Evolutionary conservation across 129 eudicot species (phyloP).

Genomic region (Lactuca saligna): DNA sequence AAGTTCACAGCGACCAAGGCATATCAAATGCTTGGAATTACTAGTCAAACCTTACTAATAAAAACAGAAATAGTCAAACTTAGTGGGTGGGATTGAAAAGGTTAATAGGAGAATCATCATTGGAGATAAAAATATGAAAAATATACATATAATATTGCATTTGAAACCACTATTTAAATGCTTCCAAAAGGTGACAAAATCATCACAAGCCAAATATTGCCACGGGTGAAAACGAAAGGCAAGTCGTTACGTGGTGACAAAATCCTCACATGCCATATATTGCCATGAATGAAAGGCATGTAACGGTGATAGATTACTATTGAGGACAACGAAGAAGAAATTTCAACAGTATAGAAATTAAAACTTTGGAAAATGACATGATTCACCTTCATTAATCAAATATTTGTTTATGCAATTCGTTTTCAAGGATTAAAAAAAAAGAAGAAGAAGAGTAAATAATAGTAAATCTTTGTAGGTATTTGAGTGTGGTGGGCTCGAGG

Average conservation of each 20-base stretch:
- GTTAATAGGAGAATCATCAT: background rate
- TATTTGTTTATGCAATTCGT: too few relatives aligned
- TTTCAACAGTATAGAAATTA: constrained; percentile 23
- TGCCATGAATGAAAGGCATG: constrained; percentile 9
- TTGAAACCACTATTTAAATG: background rate
- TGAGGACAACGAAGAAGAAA: constrained; percentile 25
- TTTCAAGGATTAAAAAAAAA: constrained; percentile 15
- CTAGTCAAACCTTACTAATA: background rate
- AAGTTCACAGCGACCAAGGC: background rate
- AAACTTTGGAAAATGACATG: constrained; percentile 11
- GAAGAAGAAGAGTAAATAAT: background rate
- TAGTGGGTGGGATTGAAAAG: background rate
- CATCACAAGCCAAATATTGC: constrained; percentile 21
- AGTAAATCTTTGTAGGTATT: constrained; percentile 18
- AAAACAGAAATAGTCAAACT: background rate
- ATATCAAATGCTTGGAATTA: background rate
- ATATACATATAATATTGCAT: constrained; percentile 9
- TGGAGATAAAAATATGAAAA: background rate
- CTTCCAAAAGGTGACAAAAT: constrained; percentile 10
- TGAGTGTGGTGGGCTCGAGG: constrained; percentile 82
- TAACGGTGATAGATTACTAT: background rate
- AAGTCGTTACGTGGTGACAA: background rate
- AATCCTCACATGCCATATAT: background rate
- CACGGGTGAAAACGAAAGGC: background rate
- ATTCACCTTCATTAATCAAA: background rate